Evolutionary conservation across 768 basidiomycete genomes (phyloP).

Genomic region (Suillus discolor): DNA sequence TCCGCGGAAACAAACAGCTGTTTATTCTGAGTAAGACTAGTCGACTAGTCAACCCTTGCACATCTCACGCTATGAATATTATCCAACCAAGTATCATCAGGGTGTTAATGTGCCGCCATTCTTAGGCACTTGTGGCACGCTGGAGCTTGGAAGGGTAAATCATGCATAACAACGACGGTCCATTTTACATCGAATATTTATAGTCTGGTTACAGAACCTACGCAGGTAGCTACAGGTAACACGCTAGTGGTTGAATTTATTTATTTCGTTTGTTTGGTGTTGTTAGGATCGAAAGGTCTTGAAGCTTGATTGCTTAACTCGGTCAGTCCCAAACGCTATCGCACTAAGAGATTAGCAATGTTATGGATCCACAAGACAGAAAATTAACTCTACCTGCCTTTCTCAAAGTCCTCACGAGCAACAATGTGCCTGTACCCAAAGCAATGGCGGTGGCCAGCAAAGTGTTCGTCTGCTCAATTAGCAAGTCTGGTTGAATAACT

Average conservation of each 20-base stretch:
- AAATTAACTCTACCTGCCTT: constrained; percentile 68
- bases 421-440: constrained; percentile 57
- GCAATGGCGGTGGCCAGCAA: constrained; percentile 74
- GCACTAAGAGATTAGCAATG: neutral
- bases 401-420: constrained; percentile 63
- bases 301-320: constrained; percentile 30
- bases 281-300: constrained; percentile 34
- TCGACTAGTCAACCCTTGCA: too few species aligned
- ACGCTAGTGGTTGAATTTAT: neutral
- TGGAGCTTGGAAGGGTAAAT: neutral
- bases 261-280: constrained; percentile 9
- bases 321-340: neutral
- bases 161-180: neutral
- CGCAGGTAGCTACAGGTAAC: neutral
- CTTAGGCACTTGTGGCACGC: neutral
- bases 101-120: neutral
- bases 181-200: neutral
- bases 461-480: constrained; percentile 47
- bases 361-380: constrained; percentile 21
- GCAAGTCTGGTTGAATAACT: constrained; percentile 13
- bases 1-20: neutral
- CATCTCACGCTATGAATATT: neutral
- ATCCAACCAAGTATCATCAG: neutral
- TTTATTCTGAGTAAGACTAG: neutral
- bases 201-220: neutral